Evolutionary conservation across 805 yeast species (phyloP).

Genomic region (Kockiozyma suomiensis): DNA sequence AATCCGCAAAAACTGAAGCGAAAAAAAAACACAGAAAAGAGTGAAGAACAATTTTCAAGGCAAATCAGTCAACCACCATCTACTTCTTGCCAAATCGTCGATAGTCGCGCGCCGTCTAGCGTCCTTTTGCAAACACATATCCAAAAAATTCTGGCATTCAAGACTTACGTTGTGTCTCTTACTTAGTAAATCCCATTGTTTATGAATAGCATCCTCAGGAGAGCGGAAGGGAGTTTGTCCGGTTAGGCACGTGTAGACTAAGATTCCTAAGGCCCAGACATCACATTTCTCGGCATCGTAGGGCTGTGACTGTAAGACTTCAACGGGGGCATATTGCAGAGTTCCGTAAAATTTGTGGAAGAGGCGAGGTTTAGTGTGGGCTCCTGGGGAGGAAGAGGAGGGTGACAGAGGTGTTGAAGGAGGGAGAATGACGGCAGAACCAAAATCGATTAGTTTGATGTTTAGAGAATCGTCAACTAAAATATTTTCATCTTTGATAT

Average conservation of each 20-base stretch:
- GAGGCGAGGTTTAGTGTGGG: neutral
- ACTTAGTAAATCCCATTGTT: conserved; percentile 20
- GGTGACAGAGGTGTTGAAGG: neutral
- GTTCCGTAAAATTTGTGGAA: conserved; percentile 33
- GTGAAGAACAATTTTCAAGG: conserved; percentile 10
- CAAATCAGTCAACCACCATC: conserved; percentile 33
- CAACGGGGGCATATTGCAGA: conserved; percentile 33
- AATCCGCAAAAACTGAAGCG: neutral
- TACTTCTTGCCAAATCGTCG: conserved; percentile 16
- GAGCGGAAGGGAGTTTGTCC: conserved; percentile 32
- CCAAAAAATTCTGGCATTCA: conserved; percentile 27
- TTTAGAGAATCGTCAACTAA: conserved; percentile 77
- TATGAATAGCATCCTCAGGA: conserved; percentile 31
- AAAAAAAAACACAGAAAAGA: neutral
- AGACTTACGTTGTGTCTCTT: conserved; percentile 13
- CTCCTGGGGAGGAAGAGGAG: neutral
- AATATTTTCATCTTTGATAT: conserved; percentile 82
- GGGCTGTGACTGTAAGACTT: conserved; percentile 24
- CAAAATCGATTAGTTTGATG: conserved; percentile 81
- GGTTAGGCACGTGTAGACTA: conserved; percentile 31
- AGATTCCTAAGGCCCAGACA: conserved; percentile 33
- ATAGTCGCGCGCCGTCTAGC: conserved; percentile 26
- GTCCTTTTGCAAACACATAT: conserved; percentile 24
- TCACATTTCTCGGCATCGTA: conserved; percentile 34
- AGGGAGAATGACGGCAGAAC: conserved; percentile 41